Base-by-base conservation (phyloP, 345 rosid genomes). In the Pugionium dolabratum region DNA sequence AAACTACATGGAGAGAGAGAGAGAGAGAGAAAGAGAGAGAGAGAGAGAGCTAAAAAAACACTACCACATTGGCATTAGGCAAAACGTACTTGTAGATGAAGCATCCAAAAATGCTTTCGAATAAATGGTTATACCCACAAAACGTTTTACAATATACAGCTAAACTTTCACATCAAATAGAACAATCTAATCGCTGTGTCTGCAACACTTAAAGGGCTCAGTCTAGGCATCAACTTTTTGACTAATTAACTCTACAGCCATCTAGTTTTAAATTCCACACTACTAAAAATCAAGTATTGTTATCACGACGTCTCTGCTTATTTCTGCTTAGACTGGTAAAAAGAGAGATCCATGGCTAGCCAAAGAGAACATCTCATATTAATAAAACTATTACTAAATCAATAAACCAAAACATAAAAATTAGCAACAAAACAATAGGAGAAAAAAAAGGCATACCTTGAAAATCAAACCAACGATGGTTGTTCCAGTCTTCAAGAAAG, bases 401-500 rank as follows among this genome's bases (percentile, higher is more conserved):
- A 18, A 18, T 18, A 18, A 18, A 18, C 18, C 1, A 35, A 43
- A 43, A 47, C 52, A 47, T 8, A 27, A 11, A 64, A 9, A 33
- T 6, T 52, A 5, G 18, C 4, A 39, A 50, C 48, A 64, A 7
- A 7, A 2, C 1, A 30, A 41, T 18, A 30, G 9, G 8, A 50
- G 4, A 4, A 26, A 29, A 29, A 41, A 50, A 9, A 43, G 54
- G 8, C 50, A 32, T 56, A 94, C 99, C 93, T 86, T 85, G 72
- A 83, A 91, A 71, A 85, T 79, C 72, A 95, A 72, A 54, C 97
- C 97, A 32, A 94, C 97, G 62, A 94, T 94, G 45, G 99, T 94
- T 26, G 99, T 94, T 58, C 99, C 99, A 0, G 99, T 94, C 75
- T 94, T 94, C 64, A 89, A 74, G 43, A 44, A 91, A 6, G 93